These are phyloP conservation scores for Magnolia officinalis DNA, from an alignment of 164 flowering plant species.

Conservation along the genomic window DNA sequence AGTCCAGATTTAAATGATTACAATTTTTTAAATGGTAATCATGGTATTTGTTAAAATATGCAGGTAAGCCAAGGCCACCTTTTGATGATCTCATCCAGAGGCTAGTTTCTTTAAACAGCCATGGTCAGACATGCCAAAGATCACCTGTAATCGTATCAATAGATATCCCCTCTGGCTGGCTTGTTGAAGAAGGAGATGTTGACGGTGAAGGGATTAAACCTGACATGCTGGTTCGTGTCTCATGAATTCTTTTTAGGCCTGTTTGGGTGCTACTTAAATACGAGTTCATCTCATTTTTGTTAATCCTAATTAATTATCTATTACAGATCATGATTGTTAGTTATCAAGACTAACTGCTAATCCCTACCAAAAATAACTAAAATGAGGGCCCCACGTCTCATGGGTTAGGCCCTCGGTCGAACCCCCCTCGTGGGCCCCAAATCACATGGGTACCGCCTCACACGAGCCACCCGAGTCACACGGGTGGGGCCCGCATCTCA, in stretches of 20 bases:
- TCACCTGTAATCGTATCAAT: slow-evolving; percentile 65
- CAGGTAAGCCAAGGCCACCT: slow-evolving; percentile 87
- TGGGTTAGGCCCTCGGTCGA: too few species aligned
- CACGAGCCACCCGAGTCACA: too few species aligned
- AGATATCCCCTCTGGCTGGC: slow-evolving; percentile 98
- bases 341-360: too few species aligned
- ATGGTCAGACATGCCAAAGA: slow-evolving; percentile 26
- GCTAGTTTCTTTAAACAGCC: slow-evolving; percentile 35
- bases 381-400: too few species aligned
- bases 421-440: too few species aligned
- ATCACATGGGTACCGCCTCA: too few species aligned
- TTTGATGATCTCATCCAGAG: slow-evolving; percentile 74
- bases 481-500: too few species aligned
- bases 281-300: not conserved
- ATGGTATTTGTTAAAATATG: slow-evolving; percentile 9
- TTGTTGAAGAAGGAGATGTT: slow-evolving; percentile 89
- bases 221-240: slow-evolving; percentile 70
- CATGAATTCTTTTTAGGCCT: slow-evolving; percentile 8
- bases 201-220: slow-evolving; percentile 51
- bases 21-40: not conserved
- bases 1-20: not conserved
- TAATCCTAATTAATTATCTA: not conserved
- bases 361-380: too few species aligned
- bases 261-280: too few species aligned
- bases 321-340: not conserved